Base-by-base conservation (phyloP, 106 monocot species). In the Dioscorea zingiberensis region DNA sequence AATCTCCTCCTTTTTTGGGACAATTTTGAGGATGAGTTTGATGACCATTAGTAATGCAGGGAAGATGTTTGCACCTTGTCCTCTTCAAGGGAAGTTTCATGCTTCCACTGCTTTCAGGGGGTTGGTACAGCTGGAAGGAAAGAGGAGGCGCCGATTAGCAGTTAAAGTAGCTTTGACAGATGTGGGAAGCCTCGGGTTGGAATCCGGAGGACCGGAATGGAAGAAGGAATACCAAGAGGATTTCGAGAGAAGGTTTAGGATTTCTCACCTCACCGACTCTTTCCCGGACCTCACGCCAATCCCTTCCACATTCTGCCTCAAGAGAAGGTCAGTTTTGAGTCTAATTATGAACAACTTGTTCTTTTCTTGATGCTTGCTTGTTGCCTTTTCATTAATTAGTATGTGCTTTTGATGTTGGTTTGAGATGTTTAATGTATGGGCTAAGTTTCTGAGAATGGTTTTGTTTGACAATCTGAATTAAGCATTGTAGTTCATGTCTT, bases 221-320 rank as follows among this genome's bases (percentile, higher is more conserved):
- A 80, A 74, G 70, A 28, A 44, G 14, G 19, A 46, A 19, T 80
- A 21, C 49, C 44, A 70, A 38, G 60, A 54, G 60, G 70, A 80
- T 1, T 80, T 80, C 22, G 74, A 69, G 54, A 38, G 65, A 65
- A 13, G 70, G 58, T 71, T 80, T 48, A 3, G 22, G 25, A 15
- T 80, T 3, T 74, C 80, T 3, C 80, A 80, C 44, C 65, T 80
- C 59, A 65, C 64, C 14, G 70, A 80, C 30, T 38, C 70, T 9
- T 64, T 80, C 25, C 47, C 54, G 16, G 74, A 69, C 38, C 21
- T 71, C 23, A 13, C 13, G 1, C 59, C 74, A 6, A 70, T 58
- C 18, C 80, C 74, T 11, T 70, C 80, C 60, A 80, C 80, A 5
- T 80, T 80, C 48, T 64, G 62, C 47, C 45, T 71, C 11, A 71